Evolutionary conservation across 768 basidiomycete genomes (phyloP), one percentile per base, ranked within the genome.

Genomic region (Tephrocybe rancida): DNA sequence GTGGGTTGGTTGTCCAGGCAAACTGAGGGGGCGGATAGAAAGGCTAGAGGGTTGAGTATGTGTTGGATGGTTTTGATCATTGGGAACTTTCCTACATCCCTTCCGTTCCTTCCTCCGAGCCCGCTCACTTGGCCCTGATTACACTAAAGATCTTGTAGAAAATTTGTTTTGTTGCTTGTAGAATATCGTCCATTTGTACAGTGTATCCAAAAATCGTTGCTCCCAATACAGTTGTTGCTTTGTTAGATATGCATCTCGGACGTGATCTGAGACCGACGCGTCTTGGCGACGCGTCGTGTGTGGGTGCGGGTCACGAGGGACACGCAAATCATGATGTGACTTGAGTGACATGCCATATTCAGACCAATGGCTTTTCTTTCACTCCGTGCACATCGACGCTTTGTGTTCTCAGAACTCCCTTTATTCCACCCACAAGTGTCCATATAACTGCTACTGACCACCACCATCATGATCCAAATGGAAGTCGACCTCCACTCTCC

Each of bases 1-100:
- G 67, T 45, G 73, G 74, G 11, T 67, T 88, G 57, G 70, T 85
- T 49, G 74, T 89, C 67, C 83, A 83, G 63, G 81, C 79, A 70
- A 62, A 42, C 18, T 55, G 52, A 55, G 53, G 25, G 22, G 32
- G 18, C 49, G 10, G 27, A 30, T 10, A 29, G 7, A n/a, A 29
- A 2, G 39, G 52, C 9, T 34, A 41, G n/a, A 48, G 52, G 45
- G 29, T 26, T 53, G 52, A 27, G 5, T 13, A 18, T 25, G 22
- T 35, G 44, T 53, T 35, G 45, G 44, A 35, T 32, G 37, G 37
- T 46, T 26, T 10, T 8, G 25, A 27, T 19, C 34, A 5, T 24
- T 3, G n/a, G 30, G 21, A 45, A 16, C 37, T 52, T 26, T 38
- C 45, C 37, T 53, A 25, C 37, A 53, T 46, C 24, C 46, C 9